A percentile compares a stretch with the other conserved stretches of the same genome.
These are phyloP conservation scores for Zygoascus hellenicus DNA, from an alignment of 1,139 yeast species.

Conservation along the genomic window DNA sequence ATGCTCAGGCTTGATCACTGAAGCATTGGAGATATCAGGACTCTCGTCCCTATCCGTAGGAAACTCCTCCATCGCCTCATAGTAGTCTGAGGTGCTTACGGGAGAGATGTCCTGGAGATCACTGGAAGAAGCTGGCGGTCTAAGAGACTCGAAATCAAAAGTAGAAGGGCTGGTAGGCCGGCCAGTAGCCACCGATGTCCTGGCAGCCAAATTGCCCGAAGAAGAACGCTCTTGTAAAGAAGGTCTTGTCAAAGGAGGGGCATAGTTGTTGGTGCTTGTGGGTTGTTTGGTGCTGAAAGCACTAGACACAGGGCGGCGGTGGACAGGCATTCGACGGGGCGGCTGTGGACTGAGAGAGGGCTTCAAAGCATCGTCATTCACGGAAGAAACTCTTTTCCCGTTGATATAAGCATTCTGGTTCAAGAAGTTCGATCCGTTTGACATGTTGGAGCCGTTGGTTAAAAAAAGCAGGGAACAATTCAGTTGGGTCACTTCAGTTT, in stretches of 20 bases:
- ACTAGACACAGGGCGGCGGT: conserved; percentile 1
- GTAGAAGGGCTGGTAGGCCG: not conserved
- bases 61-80: conserved; percentile 3
- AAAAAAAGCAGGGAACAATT: too few species aligned
- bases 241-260: not conserved
- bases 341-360: not conserved
- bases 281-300: not conserved
- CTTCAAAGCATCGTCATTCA: too few species aligned
- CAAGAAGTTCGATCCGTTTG: too few species aligned
- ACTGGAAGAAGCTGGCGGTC: not conserved
- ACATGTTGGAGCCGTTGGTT: too few species aligned
- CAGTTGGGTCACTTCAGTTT: too few species aligned
- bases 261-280: not conserved
- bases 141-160: not conserved
- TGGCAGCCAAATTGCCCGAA: conserved; percentile 1
- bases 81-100: conserved; percentile 4
- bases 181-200: not conserved
- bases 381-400: too few species aligned
- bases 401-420: too few species aligned
- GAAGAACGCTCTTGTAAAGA: not conserved
- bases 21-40: not conserved
- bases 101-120: conserved; percentile 5
- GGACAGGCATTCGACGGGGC: not conserved
- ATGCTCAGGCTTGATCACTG: not conserved
- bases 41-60: not conserved